Evolutionary conservation across 2,329 filamentous ascomycete species (phyloP).

Genomic region (Stagonosporopsis vannaccii): DNA sequence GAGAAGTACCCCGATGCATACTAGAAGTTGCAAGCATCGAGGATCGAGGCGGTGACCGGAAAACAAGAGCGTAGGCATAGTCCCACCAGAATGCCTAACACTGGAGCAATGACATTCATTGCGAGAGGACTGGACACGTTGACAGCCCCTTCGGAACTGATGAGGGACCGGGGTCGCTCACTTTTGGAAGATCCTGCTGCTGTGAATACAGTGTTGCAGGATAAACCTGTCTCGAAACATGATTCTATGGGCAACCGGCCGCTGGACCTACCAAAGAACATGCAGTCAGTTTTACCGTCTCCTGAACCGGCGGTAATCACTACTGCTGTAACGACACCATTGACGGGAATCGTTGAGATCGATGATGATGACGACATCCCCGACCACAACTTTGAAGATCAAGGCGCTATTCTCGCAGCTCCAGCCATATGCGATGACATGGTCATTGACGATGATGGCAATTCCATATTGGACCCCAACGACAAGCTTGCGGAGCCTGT

Average conservation of each 20-base stretch:
- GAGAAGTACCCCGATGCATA: not conserved
- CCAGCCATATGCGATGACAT: constrained; percentile 1
- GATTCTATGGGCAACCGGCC: not conserved
- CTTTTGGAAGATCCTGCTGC: not conserved
- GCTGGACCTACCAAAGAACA: not conserved
- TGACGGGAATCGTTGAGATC: not conserved
- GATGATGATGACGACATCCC: not conserved
- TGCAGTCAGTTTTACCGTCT: not conserved
- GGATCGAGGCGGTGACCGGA: not conserved
- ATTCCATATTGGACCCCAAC: not conserved
- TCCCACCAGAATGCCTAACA: not conserved
- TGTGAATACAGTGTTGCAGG: not conserved
- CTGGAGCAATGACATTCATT: not conserved
- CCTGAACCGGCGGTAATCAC: not conserved
- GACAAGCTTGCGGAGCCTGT: not conserved
- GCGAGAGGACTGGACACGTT: not conserved
- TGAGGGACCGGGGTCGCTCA: not conserved
- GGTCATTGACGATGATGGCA: not conserved
- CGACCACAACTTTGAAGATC: not conserved
- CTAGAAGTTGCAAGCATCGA: constrained; percentile 9
- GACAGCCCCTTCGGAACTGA: not conserved
- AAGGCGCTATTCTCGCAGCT: not conserved
- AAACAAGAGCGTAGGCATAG: not conserved
- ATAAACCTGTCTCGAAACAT: not conserved
- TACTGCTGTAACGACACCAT: not conserved